Evolutionary conservation across 805 yeast genomes (phyloP).

Genomic region (Lachancea kluyveri): DNA sequence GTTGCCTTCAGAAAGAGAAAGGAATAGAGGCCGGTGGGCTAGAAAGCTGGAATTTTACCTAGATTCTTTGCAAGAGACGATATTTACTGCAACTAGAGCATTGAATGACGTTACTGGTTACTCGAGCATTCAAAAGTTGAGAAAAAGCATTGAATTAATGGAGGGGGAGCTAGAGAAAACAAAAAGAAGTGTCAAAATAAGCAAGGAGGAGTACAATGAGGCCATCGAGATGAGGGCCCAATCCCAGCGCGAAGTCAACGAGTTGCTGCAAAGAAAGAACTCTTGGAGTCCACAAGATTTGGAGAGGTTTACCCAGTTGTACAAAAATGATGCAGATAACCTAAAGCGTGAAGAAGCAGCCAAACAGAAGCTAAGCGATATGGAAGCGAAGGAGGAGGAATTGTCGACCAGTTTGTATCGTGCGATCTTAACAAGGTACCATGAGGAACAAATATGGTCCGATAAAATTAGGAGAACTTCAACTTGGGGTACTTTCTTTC

Average conservation of each 20-base stretch:
- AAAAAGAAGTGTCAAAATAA: constrained; percentile 40
- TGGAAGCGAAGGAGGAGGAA: constrained; percentile 62
- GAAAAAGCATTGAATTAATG: constrained; percentile 47
- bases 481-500: constrained; percentile 91
- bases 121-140: constrained; percentile 66
- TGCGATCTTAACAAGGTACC: constrained; percentile 80
- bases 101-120: constrained; percentile 92
- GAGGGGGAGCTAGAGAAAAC: constrained; percentile 48
- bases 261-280: constrained; percentile 75
- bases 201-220: constrained; percentile 47
- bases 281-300: constrained; percentile 76
- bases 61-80: constrained; percentile 50
- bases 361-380: constrained; percentile 39
- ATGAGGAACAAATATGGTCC: constrained; percentile 97
- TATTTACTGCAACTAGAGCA: constrained; percentile 56
- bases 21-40: constrained; percentile 35
- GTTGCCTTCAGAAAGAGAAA: constrained; percentile 42
- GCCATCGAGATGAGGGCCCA: constrained; percentile 59
- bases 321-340: constrained; percentile 72
- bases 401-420: constrained; percentile 62
- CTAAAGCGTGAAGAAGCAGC: constrained; percentile 53
- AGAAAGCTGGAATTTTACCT: constrained; percentile 44
- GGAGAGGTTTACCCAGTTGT: constrained; percentile 76
- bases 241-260: constrained; percentile 83
- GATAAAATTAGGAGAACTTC: constrained; percentile 91